Evolutionary conservation across 768 basidiomycete species (phyloP).

Genomic region (Phaffia australis): DNA sequence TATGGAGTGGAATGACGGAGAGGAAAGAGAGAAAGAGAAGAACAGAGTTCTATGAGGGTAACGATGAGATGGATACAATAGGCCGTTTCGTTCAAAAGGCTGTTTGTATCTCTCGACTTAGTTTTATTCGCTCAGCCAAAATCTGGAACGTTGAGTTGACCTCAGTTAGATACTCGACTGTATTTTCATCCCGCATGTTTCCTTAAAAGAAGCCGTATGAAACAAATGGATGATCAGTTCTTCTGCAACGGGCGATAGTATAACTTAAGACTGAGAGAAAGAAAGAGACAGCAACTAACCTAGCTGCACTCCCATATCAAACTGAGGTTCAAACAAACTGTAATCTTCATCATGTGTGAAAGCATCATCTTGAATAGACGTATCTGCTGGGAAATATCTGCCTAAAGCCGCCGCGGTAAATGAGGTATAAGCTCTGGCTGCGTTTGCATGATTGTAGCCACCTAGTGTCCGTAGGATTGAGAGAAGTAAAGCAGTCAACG

Average conservation of each 20-base stretch:
- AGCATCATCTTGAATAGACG: conserved; percentile 1
- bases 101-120: too few species aligned
- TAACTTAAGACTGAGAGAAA: neutral
- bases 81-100: too few species aligned
- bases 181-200: conserved; percentile 64
- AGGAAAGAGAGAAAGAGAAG: too few species aligned
- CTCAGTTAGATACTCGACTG: conserved; percentile 43
- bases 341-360: neutral
- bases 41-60: too few species aligned
- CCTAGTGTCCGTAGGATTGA: conserved; percentile 40
- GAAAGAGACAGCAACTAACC: conserved; percentile 26
- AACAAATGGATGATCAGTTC: neutral
- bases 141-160: conserved; percentile 17
- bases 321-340: conserved; percentile 45
- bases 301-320: conserved; percentile 59
- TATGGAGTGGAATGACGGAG: too few species aligned
- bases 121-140: conserved; percentile 5
- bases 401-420: conserved; percentile 65
- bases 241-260: neutral
- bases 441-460: conserved; percentile 73
- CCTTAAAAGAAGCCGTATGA: conserved; percentile 39
- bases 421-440: conserved; percentile 75
- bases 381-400: conserved; percentile 22
- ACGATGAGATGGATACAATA: too few species aligned
- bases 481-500: neutral